Conservation (phyloP, 331 rosid genomes). For the Stylosanthes scabra region DNA sequence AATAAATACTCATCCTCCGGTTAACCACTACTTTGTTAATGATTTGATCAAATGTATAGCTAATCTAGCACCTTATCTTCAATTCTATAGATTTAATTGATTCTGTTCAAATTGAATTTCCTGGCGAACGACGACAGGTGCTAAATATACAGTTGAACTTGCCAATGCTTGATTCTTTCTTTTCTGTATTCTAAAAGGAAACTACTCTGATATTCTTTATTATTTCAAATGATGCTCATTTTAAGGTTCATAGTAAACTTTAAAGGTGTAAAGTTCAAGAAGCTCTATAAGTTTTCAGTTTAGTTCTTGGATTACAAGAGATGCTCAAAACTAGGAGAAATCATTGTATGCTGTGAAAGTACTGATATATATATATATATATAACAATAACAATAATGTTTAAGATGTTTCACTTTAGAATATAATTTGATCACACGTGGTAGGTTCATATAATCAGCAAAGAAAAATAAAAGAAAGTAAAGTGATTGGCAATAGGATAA, state of each 20-base stretch:
- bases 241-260: too few relatives aligned
- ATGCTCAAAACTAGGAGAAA: background rate
- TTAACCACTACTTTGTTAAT: constrained; percentile 13
- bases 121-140: background rate
- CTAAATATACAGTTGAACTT: background rate
- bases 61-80: constrained; percentile 29
- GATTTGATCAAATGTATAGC: constrained; percentile 49
- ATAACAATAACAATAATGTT: too few relatives aligned
- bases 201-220: background rate
- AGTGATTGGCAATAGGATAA: background rate
- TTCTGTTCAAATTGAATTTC: constrained; percentile 32
- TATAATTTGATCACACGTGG: background rate
- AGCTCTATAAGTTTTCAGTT: background rate
- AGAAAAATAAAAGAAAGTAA: background rate
- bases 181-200: constrained; percentile 11
- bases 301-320: background rate
- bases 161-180: background rate
- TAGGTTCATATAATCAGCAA: too few relatives aligned
- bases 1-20: too few relatives aligned
- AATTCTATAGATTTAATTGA: constrained; percentile 13
- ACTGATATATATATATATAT: too few relatives aligned
- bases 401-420: background rate
- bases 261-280: too few relatives aligned
- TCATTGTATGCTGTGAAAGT: background rate
- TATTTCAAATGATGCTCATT: background rate